A percentile compares a stretch with the other conserved stretches of the same genome.
Evolutionary conservation across 768 basidiomycete species (phyloP).

Genomic region (Strobilomyces confusus): DNA sequence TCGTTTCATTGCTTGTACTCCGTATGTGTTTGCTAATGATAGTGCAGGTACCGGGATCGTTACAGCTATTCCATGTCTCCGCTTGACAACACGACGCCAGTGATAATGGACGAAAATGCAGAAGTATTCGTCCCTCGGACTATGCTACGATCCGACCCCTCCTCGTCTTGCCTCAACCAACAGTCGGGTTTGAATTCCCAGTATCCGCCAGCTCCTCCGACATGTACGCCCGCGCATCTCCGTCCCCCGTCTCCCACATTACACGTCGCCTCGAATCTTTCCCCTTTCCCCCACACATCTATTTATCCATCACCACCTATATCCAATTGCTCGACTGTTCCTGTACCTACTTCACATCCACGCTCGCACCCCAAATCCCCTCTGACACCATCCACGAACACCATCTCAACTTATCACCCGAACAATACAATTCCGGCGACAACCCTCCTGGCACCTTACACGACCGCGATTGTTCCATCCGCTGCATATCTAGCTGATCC

Average conservation of each 20-base stretch:
- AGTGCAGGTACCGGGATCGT: constrained; percentile 24
- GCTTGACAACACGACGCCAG: constrained; percentile 33
- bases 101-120: constrained; percentile 29
- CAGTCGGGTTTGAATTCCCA: constrained; percentile 2
- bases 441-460: constrained; percentile 59
- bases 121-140: constrained; percentile 22
- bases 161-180: constrained; percentile 9
- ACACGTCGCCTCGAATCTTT: constrained; percentile 22
- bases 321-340: constrained; percentile 20
- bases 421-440: constrained; percentile 51
- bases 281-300: constrained; percentile 17
- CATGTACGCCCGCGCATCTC: constrained; percentile 24
- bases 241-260: constrained; percentile 29
- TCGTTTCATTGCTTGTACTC: constrained; percentile 9
- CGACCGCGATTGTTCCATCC: constrained; percentile 61
- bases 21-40: constrained; percentile 17
- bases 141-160: constrained; percentile 16
- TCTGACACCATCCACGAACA: constrained; percentile 35
- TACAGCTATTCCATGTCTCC: constrained; percentile 28
- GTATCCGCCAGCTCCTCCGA: constrained; percentile 3
- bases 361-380: constrained; percentile 22
- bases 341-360: constrained; percentile 19
- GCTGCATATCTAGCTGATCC: constrained; percentile 72
- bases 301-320: constrained; percentile 26
- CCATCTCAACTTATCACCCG: constrained; percentile 43